Base-by-base conservation (phyloP, 805 yeast genomes). In the Starmerella floricola region DNA sequence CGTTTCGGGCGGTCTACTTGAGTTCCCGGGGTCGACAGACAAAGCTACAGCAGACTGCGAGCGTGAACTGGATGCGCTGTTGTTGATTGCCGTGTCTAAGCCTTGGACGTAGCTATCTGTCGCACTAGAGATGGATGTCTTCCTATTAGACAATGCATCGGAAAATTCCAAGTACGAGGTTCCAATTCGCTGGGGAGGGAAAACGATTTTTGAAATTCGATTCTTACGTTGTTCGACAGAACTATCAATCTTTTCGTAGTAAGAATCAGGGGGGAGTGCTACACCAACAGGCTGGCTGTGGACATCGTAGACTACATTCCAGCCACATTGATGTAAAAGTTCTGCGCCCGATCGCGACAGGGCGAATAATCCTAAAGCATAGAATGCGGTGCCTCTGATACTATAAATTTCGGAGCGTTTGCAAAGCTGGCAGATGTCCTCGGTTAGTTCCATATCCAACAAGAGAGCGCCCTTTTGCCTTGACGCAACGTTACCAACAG, bases 401-500 rank as follows among this genome's bases (percentile, higher is more conserved):
- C 78, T 74, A 67, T 80, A 72, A 10, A 74, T 65, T 10, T 60
- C 56, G 1, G 79, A 64, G 5, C 58, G 55, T 26, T 63, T 57
- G 10, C 76, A 69, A 27, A 80, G 65, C 8, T 59, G 61, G 2
- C 77, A 64, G 11, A 88, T 66, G 36, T 73, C 72, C 47, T 68
- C 67, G 30, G 74, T 66, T 42, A 74, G 61, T 13, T 35, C 36
- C 29, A 49, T 1, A 72, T 71, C 17, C 62, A 65, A 52, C 33
- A 78, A 62, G 15, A 69, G 64, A 15, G 80, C 75, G 0, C 96
- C 96, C 39, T 69, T 62, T 8, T 71, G 71, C 1, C 85, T 73
- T 1, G 86, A 73, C 2, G 87, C 87, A 24, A 87, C 75, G 53
- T 78, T 77, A 0, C 95, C 96, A 27, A 84, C 67, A 1, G 93